Evolutionary conservation across 768 basidiomycete species (phyloP).

Genomic region (Podaxis sp.): DNA sequence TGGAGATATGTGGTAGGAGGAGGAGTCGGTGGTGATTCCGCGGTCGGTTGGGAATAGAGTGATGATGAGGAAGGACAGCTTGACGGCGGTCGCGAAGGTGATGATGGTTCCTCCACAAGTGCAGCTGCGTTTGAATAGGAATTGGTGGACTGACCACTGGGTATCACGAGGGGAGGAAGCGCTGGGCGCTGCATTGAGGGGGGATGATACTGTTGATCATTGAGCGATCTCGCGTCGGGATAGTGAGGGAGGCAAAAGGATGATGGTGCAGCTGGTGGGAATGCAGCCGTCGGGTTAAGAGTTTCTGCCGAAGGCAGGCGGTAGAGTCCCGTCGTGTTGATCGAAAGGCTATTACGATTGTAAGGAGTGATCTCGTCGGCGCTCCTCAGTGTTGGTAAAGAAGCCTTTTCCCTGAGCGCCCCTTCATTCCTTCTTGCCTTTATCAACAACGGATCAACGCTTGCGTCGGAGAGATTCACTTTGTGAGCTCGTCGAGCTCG

Average conservation of each 20-base stretch:
- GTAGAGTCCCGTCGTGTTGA: background rate
- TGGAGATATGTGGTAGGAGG: background rate
- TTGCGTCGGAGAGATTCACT: background rate
- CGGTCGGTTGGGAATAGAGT: slow-evolving; percentile 8
- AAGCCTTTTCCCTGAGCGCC: background rate
- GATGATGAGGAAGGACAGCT: slow-evolving; percentile 2
- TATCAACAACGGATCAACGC: background rate
- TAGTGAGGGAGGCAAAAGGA: background rate
- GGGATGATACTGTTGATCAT: background rate
- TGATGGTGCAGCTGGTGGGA: background rate
- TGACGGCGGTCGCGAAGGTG: background rate
- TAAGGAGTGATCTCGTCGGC: background rate
- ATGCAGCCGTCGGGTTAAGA: background rate
- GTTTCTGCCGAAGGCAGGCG: background rate
- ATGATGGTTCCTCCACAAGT: background rate
- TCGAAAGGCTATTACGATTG: background rate
- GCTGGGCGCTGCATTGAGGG: background rate
- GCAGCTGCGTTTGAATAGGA: background rate
- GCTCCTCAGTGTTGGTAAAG: background rate
- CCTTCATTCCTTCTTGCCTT: background rate
- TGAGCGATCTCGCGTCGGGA: background rate
- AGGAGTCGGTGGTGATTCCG: background rate
- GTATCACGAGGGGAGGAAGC: slow-evolving; percentile 2
- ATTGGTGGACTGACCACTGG: background rate
- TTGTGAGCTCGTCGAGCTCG: background rate